Evolutionary conservation across 331 rosid species (phyloP).

Genomic region (Phaseolus coccineus): DNA sequence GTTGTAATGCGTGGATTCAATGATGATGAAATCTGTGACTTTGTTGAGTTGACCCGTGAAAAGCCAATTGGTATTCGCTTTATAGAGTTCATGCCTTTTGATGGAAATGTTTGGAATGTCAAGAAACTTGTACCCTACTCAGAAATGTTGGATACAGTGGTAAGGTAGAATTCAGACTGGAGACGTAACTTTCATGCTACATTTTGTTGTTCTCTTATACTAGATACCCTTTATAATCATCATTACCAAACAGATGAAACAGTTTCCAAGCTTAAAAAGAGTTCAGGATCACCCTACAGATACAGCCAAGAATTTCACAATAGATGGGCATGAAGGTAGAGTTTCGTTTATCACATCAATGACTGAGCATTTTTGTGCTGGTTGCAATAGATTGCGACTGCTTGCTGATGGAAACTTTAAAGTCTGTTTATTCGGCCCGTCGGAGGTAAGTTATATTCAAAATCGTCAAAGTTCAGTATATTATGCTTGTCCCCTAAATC

Average conservation of each 20-base stretch:
- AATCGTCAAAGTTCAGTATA: conserved; percentile 22
- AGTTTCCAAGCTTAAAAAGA: conserved; percentile 62
- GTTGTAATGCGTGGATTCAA: conserved; percentile 94
- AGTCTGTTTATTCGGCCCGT: conserved; percentile 95
- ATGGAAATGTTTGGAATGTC: conserved; percentile 99
- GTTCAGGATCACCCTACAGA: conserved; percentile 87
- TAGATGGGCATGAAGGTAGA: conserved; percentile 78
- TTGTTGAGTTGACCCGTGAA: conserved; percentile 81
- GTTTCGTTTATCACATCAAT: conserved; percentile 94
- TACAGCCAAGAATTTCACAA: conserved; percentile 85
- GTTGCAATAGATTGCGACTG: conserved; percentile 93
- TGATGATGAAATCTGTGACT: conserved; percentile 89
- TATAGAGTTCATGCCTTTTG: conserved; percentile 99
- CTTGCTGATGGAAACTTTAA: conserved; percentile 96
- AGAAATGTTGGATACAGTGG: conserved; percentile 96
- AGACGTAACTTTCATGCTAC: conserved; percentile 35
- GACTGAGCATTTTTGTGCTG: conserved; percentile 98
- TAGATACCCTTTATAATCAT: conserved; percentile 28
- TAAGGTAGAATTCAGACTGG: conserved; percentile 72
- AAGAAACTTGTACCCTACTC: conserved; percentile 90
- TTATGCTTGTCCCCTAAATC: conserved; percentile 36
- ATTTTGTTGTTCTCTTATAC: conserved; percentile 40
- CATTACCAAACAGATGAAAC: conserved; percentile 59
- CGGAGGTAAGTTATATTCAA: conserved; percentile 69
- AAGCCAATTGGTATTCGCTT: conserved; percentile 82